phyloP scores from a whole-genome alignment of 2,329 filamentous ascomycete species.

The Botrytis hyacinthi region DNA sequence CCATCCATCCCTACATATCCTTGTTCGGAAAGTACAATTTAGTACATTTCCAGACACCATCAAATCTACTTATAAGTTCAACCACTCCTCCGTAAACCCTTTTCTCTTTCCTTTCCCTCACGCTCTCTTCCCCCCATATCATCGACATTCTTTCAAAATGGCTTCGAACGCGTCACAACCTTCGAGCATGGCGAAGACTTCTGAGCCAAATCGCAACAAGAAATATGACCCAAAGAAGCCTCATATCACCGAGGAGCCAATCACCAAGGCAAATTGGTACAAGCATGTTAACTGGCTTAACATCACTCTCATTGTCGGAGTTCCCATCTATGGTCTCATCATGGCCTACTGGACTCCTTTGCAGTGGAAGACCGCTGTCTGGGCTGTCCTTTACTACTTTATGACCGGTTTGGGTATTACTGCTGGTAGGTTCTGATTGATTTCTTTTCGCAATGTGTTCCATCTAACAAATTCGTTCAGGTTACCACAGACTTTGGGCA shows the following conservation, averaged over 20 bases:
- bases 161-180: conserved; percentile 26
- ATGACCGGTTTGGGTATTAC: conserved; percentile 79
- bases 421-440: conserved; percentile 53
- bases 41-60: not conserved
- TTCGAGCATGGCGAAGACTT: conserved; percentile 34
- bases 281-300: conserved; percentile 96
- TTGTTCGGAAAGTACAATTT: conserved; percentile 10
- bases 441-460: not conserved
- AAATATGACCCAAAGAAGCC: conserved; percentile 63
- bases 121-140: conserved; percentile 16
- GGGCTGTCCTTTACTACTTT: conserved; percentile 77
- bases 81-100: not conserved
- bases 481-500: conserved; percentile 82
- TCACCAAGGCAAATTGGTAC: conserved; percentile 82
- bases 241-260: conserved; percentile 80
- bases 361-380: conserved; percentile 67
- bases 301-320: conserved; percentile 72
- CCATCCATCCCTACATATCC: conserved; percentile 2
- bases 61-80: conserved; percentile 20
- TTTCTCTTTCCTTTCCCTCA: not conserved
- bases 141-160: conserved; percentile 23
- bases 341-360: conserved; percentile 77
- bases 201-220: conserved; percentile 39
- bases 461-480: conserved; percentile 39
- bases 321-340: conserved; percentile 72